Evolutionary conservation across 2,329 filamentous ascomycete genomes (phyloP).

Genomic region (Balansia obtecta): DNA sequence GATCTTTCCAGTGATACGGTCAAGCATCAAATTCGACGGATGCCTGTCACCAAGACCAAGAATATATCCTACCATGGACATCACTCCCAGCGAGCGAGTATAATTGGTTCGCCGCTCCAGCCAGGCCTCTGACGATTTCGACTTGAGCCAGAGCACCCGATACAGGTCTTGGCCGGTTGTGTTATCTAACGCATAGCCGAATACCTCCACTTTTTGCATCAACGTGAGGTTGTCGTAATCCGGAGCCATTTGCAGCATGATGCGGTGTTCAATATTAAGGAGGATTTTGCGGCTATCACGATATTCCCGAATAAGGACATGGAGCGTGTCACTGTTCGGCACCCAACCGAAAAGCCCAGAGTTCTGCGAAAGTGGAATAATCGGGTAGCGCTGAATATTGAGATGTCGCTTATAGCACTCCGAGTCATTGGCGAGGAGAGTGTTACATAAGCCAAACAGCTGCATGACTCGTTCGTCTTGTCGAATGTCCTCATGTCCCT

Average conservation of each 20-base stretch:
- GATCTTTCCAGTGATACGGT: slow-evolving; percentile 90
- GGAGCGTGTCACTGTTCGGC: slow-evolving; percentile 91
- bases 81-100: slow-evolving; percentile 89
- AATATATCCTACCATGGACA: slow-evolving; percentile 99
- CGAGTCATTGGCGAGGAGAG: slow-evolving; percentile 80
- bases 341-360: slow-evolving; percentile 95
- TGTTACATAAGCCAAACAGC: slow-evolving; percentile 94
- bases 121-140: slow-evolving; percentile 96
- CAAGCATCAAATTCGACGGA: slow-evolving; percentile 95
- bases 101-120: slow-evolving; percentile 97
- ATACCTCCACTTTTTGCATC: slow-evolving; percentile 99
- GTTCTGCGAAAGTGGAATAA: slow-evolving; percentile 93
- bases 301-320: slow-evolving; percentile 94
- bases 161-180: slow-evolving; percentile 98
- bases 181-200: slow-evolving; percentile 97
- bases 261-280: slow-evolving; percentile 97
- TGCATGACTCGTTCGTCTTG: slow-evolving; percentile 99
- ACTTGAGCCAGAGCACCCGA: slow-evolving; percentile 96
- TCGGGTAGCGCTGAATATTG: slow-evolving; percentile 89
- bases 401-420: slow-evolving; percentile 96
- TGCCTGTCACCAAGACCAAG: slow-evolving; percentile 92
- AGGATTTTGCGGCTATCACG: slow-evolving; percentile 94
- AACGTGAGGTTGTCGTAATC: slow-evolving; percentile 97
- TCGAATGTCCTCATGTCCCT: slow-evolving; percentile 98
- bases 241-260: slow-evolving; percentile 99